Conservation (phyloP, 495 filamentous ascomycete species). For the Cairneyella variabilis region DNA sequence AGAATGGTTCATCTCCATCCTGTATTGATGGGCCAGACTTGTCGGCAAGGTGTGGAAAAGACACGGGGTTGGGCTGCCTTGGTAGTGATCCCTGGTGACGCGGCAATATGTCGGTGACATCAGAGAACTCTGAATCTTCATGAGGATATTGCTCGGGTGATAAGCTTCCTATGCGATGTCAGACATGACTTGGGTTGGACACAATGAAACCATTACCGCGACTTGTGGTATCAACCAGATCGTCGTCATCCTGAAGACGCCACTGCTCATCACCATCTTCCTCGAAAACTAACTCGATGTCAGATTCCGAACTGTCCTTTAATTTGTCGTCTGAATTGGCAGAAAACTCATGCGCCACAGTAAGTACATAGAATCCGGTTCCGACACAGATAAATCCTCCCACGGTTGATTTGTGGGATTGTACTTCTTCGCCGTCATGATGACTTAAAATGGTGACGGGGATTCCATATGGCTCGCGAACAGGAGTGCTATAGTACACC, state of each 20-base stretch:
- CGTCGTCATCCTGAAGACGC: not conserved
- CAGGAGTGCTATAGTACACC: not conserved
- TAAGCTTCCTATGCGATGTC: too few species aligned
- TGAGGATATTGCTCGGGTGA: not conserved
- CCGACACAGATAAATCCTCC: conserved; percentile 8
- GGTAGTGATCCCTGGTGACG: too few species aligned
- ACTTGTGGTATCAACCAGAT: not conserved
- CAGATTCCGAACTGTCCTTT: not conserved
- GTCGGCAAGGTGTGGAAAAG: too few species aligned
- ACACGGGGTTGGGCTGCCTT: too few species aligned
- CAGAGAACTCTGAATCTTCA: too few species aligned
- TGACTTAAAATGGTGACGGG: not conserved
- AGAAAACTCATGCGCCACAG: conserved; percentile 5
- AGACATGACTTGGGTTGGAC: too few species aligned
- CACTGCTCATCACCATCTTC: not conserved
- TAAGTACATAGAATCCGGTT: not conserved
- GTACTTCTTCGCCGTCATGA: not conserved
- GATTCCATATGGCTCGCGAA: not conserved
- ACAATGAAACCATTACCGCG: too few species aligned
- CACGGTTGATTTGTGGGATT: conserved; percentile 1
- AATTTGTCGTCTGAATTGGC: not conserved
- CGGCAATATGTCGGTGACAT: too few species aligned
- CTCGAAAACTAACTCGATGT: not conserved
- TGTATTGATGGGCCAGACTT: too few species aligned
- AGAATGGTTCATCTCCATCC: too few species aligned